phyloP scores from a whole-genome alignment of 306 rosid genomes.

The Cucurbita argyrosperma region DNA sequence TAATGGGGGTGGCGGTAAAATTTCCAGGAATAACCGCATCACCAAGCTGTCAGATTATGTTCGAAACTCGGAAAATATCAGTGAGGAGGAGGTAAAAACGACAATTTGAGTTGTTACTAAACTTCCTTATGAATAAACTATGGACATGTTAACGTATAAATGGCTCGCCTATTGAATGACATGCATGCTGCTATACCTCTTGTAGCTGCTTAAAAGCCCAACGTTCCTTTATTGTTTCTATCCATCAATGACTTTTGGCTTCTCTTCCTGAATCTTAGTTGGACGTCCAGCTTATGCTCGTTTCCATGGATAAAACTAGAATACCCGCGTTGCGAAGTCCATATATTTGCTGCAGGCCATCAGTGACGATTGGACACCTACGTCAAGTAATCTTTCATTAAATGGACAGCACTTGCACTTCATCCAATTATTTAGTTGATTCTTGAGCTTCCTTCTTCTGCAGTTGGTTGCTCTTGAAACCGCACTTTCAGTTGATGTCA shows the following conservation, averaged over 20 bases:
- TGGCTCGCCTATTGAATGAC: background rate
- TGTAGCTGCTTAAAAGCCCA: background rate
- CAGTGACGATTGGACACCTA: conserved; percentile 30
- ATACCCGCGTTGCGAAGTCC: conserved; percentile 40
- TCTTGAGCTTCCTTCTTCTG: conserved; percentile 7
- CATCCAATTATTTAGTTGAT: conserved; percentile 3
- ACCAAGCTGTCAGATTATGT: conserved; percentile 45
- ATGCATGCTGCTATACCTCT: conserved; percentile 1
- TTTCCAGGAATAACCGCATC: conserved; percentile 31
- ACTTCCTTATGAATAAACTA: background rate
- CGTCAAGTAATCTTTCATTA: conserved; percentile 34
- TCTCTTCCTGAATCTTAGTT: conserved; percentile 22
- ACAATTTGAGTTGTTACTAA: conserved; percentile 3
- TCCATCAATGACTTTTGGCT: background rate
- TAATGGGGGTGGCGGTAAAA: conserved; percentile 35
- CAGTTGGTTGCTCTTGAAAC: conserved; percentile 48
- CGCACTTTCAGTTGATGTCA: conserved; percentile 19
- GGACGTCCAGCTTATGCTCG: conserved; percentile 34
- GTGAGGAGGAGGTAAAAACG: conserved; percentile 35
- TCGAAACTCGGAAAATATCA: conserved; percentile 19
- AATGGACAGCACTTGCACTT: background rate
- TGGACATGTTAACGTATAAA: background rate
- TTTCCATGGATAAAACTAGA: conserved; percentile 42
- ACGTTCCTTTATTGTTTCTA: conserved; percentile 3
- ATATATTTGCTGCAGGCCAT: conserved; percentile 47